Percentiles rank a stretch among this genome's conserved stretches.
Evolutionary conservation across 352 stramenopile species (phyloP).

Genomic region (Pseudoperonospora humuli): DNA sequence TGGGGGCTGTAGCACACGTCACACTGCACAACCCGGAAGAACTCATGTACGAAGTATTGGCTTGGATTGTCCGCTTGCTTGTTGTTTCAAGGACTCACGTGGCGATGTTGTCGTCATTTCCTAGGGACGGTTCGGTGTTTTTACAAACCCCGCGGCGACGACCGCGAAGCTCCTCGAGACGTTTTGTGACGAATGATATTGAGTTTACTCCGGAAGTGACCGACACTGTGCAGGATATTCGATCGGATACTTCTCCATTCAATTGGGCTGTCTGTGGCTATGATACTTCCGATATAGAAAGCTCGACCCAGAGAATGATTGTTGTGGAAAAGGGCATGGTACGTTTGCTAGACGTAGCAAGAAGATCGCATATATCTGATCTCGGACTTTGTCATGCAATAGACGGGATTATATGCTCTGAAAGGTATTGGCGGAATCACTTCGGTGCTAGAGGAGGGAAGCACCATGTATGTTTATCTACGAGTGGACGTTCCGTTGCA

Average conservation of each 20-base stretch:
- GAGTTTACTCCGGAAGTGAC: slow-evolving; percentile 69
- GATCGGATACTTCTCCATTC: slow-evolving; percentile 66
- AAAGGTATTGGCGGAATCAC: slow-evolving; percentile 81
- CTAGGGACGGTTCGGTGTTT: slow-evolving; percentile 57
- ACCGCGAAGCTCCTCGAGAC: slow-evolving; percentile 56
- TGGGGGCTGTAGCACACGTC: slow-evolving; percentile 67
- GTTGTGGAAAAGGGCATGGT: slow-evolving; percentile 85
- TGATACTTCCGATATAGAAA: slow-evolving; percentile 53
- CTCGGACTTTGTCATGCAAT: slow-evolving; percentile 1
- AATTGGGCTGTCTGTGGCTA: slow-evolving; percentile 85
- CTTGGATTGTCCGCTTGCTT: background rate
- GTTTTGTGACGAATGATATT: slow-evolving; percentile 76
- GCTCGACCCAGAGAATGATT: slow-evolving; percentile 52
- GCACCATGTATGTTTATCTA: slow-evolving; percentile 87
- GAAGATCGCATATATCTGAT: slow-evolving; percentile 3
- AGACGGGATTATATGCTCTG: slow-evolving; percentile 75
- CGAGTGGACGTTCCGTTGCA: slow-evolving; percentile 82
- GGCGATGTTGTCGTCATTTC: background rate
- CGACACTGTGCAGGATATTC: slow-evolving; percentile 69
- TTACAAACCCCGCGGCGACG: slow-evolving; percentile 50
- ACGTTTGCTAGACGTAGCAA: slow-evolving; percentile 7
- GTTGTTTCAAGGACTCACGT: background rate
- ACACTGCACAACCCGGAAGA: slow-evolving; percentile 69
- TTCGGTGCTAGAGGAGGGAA: slow-evolving; percentile 55
- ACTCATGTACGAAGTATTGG: slow-evolving; percentile 42